Conservation (phyloP, 2,329 filamentous ascomycete genomes). For the Lecanosticta acicola region DNA sequence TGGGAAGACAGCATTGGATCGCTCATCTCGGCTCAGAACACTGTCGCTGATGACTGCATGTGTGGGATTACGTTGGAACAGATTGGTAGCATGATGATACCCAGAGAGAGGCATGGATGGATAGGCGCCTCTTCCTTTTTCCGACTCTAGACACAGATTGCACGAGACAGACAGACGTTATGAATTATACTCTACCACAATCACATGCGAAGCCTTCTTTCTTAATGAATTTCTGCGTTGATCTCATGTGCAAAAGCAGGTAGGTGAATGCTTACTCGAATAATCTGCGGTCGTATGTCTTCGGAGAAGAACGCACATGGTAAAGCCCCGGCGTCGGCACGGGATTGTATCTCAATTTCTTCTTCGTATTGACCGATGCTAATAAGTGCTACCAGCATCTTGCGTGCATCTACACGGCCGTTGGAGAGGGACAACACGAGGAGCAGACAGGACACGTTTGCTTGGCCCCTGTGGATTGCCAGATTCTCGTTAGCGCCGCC, state of each 20-base stretch:
- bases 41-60: slow-evolving; percentile 4
- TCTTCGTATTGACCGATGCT: neutral
- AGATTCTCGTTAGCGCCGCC: neutral
- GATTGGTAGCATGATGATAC: slow-evolving; percentile 8
- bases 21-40: slow-evolving; percentile 8
- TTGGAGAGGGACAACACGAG: neutral
- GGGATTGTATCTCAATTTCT: neutral
- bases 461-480: neutral
- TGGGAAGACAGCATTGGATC: neutral
- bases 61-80: slow-evolving; percentile 1
- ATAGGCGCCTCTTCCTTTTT: too few species aligned
- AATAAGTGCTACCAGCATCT: too few species aligned
- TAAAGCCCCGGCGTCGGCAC: neutral
- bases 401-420: neutral
- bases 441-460: neutral
- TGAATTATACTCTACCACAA: too few species aligned
- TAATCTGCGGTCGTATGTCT: neutral
- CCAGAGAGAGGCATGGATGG: too few species aligned
- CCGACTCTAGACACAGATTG: slow-evolving; percentile 1
- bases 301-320: neutral
- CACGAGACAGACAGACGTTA: neutral
- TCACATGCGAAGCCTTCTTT: too few species aligned
- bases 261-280: neutral
- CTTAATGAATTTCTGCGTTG: too few species aligned
- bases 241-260: too few species aligned